Evolutionary conservation across 768 basidiomycete genomes (phyloP).

Genomic region (Scleroderma bovista): DNA sequence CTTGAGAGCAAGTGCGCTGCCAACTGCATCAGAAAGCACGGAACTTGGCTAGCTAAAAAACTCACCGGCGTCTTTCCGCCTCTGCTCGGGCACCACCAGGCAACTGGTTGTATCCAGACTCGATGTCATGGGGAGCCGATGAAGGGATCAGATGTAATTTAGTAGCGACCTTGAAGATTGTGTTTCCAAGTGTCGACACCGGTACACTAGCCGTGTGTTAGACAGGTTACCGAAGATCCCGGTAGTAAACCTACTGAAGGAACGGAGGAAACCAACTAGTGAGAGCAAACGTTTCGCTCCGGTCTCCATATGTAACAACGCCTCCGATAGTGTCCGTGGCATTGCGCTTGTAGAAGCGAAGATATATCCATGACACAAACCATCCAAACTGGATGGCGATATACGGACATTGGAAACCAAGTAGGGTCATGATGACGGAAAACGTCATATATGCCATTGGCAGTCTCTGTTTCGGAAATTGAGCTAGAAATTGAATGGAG

Average conservation of each 20-base stretch:
- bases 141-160: slow-evolving; percentile 73
- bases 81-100: slow-evolving; percentile 92
- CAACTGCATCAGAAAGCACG: slow-evolving; percentile 8
- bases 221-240: not conserved
- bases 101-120: slow-evolving; percentile 68
- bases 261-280: slow-evolving; percentile 96
- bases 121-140: slow-evolving; percentile 51
- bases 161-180: slow-evolving; percentile 60
- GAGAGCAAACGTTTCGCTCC: slow-evolving; percentile 94
- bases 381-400: slow-evolving; percentile 99
- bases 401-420: slow-evolving; percentile 86
- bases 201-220: slow-evolving; percentile 49
- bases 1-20: slow-evolving; percentile 91
- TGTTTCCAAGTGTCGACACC: slow-evolving; percentile 60
- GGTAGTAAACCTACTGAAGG: slow-evolving; percentile 62
- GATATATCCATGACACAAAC: slow-evolving; percentile 92
- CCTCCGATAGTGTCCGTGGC: slow-evolving; percentile 58
- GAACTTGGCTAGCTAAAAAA: not conserved
- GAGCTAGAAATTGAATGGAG: slow-evolving; percentile 1
- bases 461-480: slow-evolving; percentile 50
- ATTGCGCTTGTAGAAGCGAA: slow-evolving; percentile 95
- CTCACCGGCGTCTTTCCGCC: slow-evolving; percentile 89
- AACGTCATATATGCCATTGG: slow-evolving; percentile 94
- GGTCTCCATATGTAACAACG: slow-evolving; percentile 76
- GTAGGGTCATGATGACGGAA: slow-evolving; percentile 76